Evolutionary conservation across 768 basidiomycete species (phyloP).

Genomic region (Naganishia kalamii): DNA sequence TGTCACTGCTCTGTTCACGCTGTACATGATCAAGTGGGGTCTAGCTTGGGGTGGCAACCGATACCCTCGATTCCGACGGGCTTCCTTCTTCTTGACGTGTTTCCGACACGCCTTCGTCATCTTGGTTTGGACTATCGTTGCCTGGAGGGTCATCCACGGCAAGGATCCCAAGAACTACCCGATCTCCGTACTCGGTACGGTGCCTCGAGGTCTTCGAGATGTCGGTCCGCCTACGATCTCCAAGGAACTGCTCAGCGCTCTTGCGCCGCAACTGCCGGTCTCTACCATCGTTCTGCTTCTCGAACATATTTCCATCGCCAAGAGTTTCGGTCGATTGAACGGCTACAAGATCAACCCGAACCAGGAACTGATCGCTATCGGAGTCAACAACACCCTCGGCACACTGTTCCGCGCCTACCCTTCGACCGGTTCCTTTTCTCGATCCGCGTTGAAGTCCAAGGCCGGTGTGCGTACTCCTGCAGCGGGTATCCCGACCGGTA

Average conservation of each 20-base stretch:
- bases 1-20: conserved; percentile 60
- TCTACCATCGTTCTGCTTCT: conserved; percentile 59
- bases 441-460: conserved; percentile 92
- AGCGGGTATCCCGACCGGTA: conserved; percentile 74
- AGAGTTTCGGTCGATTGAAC: conserved; percentile 88
- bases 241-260: conserved; percentile 56
- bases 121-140: conserved; percentile 68
- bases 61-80: conserved; percentile 36
- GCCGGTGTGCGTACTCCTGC: conserved; percentile 94
- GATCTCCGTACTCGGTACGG: conserved; percentile 72
- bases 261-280: conserved; percentile 61
- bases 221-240: conserved; percentile 54
- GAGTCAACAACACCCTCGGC: conserved; percentile 89
- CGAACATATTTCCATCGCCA: conserved; percentile 96
- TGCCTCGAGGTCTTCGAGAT: conserved; percentile 66
- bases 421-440: conserved; percentile 95
- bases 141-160: conserved; percentile 71
- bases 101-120: conserved; percentile 54
- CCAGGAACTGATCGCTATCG: conserved; percentile 93
- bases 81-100: conserved; percentile 62
- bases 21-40: conserved; percentile 46
- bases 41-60: conserved; percentile 31
- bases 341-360: conserved; percentile 80
- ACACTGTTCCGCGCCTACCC: conserved; percentile 87
- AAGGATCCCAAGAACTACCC: conserved; percentile 56